phyloP scores from a whole-genome alignment of 768 basidiomycete genomes.

The Suillus paluster region DNA sequence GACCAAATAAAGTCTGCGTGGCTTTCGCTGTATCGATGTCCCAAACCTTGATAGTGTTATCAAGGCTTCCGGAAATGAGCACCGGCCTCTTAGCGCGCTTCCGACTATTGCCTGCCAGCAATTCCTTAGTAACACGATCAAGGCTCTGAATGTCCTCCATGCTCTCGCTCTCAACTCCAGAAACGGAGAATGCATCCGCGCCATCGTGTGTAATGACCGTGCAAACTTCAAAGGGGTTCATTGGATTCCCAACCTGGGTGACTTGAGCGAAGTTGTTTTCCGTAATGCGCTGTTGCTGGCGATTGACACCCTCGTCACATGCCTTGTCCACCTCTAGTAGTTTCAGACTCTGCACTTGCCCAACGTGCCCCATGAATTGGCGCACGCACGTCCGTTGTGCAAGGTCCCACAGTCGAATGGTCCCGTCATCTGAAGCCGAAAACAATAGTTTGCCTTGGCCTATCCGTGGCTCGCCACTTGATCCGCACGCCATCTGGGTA shows the following conservation, averaged over 20 bases:
- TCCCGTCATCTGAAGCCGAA: constrained; percentile 94
- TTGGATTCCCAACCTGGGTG: constrained; percentile 18
- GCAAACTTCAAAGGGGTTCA: constrained; percentile 25
- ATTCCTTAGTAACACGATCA: constrained; percentile 9
- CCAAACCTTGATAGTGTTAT: constrained; percentile 97
- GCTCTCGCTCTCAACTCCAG: constrained; percentile 15
- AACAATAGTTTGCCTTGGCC: constrained; percentile 94
- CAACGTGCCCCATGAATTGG: constrained; percentile 87
- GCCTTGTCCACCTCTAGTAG: constrained; percentile 71
- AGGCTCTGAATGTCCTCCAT: constrained; percentile 17
- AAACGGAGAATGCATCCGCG: not conserved
- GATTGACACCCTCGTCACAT: constrained; percentile 28
- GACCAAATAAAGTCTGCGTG: constrained; percentile 87
- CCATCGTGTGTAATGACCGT: constrained; percentile 35
- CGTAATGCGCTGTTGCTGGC: constrained; percentile 12
- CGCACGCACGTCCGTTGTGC: constrained; percentile 77
- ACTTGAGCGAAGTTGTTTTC: constrained; percentile 23
- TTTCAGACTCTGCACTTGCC: constrained; percentile 91
- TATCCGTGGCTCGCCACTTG: constrained; percentile 50
- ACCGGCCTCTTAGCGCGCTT: constrained; percentile 57
- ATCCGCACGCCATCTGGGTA: constrained; percentile 26
- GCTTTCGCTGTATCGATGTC: constrained; percentile 86
- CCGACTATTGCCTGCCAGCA: constrained; percentile 19
- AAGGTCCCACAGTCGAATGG: constrained; percentile 95
- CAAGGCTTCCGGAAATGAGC: constrained; percentile 87